Percentiles rank a stretch among this genome's conserved stretches.
Evolutionary conservation across 2,329 filamentous ascomycete species (phyloP).

Genomic region (Verticillium klebahnii): DNA sequence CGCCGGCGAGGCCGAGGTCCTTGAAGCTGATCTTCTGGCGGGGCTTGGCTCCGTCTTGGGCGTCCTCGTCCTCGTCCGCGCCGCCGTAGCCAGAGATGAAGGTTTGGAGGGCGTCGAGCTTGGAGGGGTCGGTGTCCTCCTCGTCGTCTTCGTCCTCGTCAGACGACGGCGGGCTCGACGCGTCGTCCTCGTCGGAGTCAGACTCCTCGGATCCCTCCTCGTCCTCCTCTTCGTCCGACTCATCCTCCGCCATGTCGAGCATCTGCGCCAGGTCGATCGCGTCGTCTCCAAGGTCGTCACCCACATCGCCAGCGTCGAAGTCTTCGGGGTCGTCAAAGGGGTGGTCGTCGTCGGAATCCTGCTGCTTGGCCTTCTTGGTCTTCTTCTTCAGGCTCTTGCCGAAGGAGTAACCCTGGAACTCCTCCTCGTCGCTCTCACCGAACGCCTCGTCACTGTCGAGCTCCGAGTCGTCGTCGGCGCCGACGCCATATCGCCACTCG

Average conservation of each 20-base stretch:
- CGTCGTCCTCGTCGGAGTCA: slow-evolving; percentile 35
- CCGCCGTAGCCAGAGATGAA: slow-evolving; percentile 67
- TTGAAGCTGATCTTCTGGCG: slow-evolving; percentile 64
- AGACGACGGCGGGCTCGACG: slow-evolving; percentile 45
- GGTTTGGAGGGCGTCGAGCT: slow-evolving; percentile 61
- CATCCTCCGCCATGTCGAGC: slow-evolving; percentile 49
- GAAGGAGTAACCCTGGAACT: slow-evolving; percentile 69
- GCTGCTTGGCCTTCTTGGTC: slow-evolving; percentile 19
- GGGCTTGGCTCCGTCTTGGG: slow-evolving; percentile 11
- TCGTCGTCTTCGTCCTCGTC: slow-evolving; percentile 43
- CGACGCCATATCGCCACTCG: slow-evolving; percentile 72
- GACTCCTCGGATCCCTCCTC: slow-evolving; percentile 38
- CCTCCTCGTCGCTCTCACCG: slow-evolving; percentile 82
- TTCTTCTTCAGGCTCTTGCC: slow-evolving; percentile 35
- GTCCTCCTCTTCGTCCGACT: slow-evolving; percentile 44
- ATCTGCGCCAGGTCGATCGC: slow-evolving; percentile 56
- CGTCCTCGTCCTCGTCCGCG: slow-evolving; percentile 50
- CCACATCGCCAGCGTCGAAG: slow-evolving; percentile 48
- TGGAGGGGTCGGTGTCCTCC: slow-evolving; percentile 43
- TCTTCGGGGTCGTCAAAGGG: slow-evolving; percentile 53
- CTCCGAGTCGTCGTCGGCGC: slow-evolving; percentile 58
- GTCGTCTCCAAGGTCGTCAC: slow-evolving; percentile 53
- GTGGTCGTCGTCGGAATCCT: slow-evolving; percentile 36
- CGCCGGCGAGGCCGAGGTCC: slow-evolving; percentile 66
- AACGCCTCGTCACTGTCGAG: slow-evolving; percentile 75